A percentile compares a stretch with the other conserved stretches of the same genome.
phyloP scores from a whole-genome alignment of 2,329 filamentous ascomycete genomes.

The Knufia petricola region DNA sequence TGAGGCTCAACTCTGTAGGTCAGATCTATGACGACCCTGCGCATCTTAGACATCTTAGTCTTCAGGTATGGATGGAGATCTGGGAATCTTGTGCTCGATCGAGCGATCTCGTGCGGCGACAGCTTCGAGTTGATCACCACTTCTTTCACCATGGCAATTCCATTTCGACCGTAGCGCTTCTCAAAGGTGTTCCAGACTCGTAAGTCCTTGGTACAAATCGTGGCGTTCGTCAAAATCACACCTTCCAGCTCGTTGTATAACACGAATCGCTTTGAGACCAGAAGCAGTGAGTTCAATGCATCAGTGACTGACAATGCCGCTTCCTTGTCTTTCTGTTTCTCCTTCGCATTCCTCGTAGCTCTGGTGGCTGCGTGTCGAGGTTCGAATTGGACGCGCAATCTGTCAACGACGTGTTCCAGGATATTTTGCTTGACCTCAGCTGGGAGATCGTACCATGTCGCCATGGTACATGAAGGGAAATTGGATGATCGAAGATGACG shows the following conservation, averaged over 20 bases:
- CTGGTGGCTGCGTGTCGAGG: background rate
- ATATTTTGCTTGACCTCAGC: background rate
- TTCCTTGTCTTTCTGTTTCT: conserved; percentile 3
- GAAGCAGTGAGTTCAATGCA: background rate
- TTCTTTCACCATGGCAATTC: no score
- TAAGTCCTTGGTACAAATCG: background rate
- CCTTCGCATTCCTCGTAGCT: background rate
- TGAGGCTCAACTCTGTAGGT: no score
- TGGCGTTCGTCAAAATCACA: background rate
- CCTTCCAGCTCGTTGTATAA: background rate
- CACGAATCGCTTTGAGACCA: background rate
- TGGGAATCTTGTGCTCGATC: no score
- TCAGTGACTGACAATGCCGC: background rate
- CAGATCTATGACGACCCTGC: no score
- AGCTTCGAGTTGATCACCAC: no score
- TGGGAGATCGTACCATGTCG: background rate
- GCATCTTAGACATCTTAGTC: no score
- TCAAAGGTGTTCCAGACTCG: background rate
- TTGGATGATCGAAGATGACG: no score
- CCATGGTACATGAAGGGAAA: no score
- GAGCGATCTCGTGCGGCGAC: no score
- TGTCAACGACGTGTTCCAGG: background rate
- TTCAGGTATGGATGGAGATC: no score
- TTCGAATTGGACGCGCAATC: background rate
- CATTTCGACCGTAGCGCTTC: background rate